Percentiles rank a stretch among this genome's conserved stretches.
Conservation (phyloP, 2,329 filamentous ascomycete genomes). For the Arachnopeziza araneosa region DNA sequence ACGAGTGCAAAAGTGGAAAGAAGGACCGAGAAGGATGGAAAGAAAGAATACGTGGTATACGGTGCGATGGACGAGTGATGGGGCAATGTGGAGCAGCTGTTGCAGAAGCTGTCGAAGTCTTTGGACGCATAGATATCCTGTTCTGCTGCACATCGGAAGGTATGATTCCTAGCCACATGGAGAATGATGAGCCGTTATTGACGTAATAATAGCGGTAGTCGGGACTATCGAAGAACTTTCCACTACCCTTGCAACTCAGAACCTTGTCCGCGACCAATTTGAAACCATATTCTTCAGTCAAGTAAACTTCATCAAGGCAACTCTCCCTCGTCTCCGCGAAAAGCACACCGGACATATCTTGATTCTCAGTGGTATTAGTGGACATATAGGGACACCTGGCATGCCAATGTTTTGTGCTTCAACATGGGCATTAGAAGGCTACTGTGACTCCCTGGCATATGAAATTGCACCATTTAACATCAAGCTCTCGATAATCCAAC, state of each 20-base stretch:
- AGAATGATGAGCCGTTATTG: neutral
- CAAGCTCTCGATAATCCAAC: constrained; percentile 92
- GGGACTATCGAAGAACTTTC: constrained; percentile 88
- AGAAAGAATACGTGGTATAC: constrained; percentile 64
- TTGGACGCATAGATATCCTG: constrained; percentile 83
- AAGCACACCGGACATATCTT: constrained; percentile 87
- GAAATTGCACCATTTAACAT: constrained; percentile 97
- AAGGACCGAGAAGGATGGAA: constrained; percentile 73
- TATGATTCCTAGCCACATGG: constrained; percentile 34
- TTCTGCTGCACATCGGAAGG: constrained; percentile 86
- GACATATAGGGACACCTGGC: constrained; percentile 87
- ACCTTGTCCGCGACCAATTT: constrained; percentile 83
- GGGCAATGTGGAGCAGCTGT: constrained; percentile 57
- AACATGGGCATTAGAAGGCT: constrained; percentile 92
- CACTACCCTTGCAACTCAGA: constrained; percentile 64
- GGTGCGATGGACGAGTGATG: constrained; percentile 51
- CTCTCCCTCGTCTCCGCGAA: constrained; percentile 70
- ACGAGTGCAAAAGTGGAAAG: constrained; percentile 56
- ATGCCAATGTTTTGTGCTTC: constrained; percentile 87
- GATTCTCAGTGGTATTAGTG: constrained; percentile 81
- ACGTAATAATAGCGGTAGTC: constrained; percentile 58
- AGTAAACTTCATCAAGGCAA: constrained; percentile 90
- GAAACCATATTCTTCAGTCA: constrained; percentile 93
- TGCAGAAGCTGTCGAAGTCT: constrained; percentile 77
- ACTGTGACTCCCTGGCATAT: constrained; percentile 91